Base-by-base conservation (phyloP, 176 grass and related monocot genomes). In the Ananas comosus region DNA sequence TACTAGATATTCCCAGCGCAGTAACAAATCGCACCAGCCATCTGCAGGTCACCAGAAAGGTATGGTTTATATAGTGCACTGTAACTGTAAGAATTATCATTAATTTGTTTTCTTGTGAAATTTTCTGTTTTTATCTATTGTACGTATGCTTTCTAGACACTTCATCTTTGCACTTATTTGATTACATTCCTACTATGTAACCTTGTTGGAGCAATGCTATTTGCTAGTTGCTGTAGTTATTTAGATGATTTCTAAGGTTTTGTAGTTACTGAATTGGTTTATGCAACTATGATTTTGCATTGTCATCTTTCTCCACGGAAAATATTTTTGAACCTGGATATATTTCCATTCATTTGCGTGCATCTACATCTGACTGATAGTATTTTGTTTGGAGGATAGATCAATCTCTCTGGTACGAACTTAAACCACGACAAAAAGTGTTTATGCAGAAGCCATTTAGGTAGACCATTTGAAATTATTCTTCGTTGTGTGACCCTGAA, bases 21-120 rank as follows among this genome's bases (percentile, higher is more conserved):
- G 72, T 33, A 83, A 67, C 74, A 85, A 67, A 52, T 70, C 72
- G 56, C 63, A 83, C 48, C 89, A 85, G 68, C 80, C 74, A 64
- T 28, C 82, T 75, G 58, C 48, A 63, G 24, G 19, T 61, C 82
- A 80, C 49, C 66, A 75, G 61, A 92, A 92, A 85, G 89, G 89
- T 92, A 92, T 61, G 19, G 17, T 24, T 53, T 14, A 21, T 18
- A 57, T 48, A 19, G 18, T 70, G 12, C 9, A 6, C 47, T 48
- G 58, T 8, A 28, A 17, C 50, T 1, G 2, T 23, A 10, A 4
- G 57, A 76, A 23, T 9, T 27, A 33, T 47, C 16, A 1, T 74
- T 47, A 22, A 66, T 12, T 13, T 29, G 11, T 33, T 13, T 4
- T 66, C 11, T 23, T 66, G 24, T 66, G 33, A 28, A 27, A 27